A percentile compares a stretch with the other conserved stretches of the same genome.
These are phyloP conservation scores for Aspergillus sp. DNA, from an alignment of 2,329 filamentous ascomycete genomes.

Conservation along the genomic window DNA sequence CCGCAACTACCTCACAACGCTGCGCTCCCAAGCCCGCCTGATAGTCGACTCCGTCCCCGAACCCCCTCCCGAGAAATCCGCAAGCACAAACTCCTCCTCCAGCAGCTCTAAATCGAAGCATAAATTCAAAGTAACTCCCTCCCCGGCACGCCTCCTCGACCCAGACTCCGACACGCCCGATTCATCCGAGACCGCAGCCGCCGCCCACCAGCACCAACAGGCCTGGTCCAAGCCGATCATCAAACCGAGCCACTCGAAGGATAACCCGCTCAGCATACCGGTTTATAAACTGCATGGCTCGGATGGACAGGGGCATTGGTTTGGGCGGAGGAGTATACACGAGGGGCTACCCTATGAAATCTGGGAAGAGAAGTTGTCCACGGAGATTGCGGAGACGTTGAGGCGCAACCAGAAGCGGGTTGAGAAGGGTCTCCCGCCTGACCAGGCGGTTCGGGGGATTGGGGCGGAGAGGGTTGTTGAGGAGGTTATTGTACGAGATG, in stretches of 20 bases:
- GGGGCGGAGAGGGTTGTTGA: constrained; percentile 76
- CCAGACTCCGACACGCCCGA: no score
- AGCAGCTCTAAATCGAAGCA: not conserved
- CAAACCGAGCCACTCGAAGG: constrained; percentile 57
- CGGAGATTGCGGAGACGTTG: constrained; percentile 78
- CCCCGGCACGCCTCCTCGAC: constrained; percentile 45
- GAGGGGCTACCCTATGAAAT: constrained; percentile 72
- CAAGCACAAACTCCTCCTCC: not conserved
- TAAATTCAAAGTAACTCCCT: constrained; percentile 43
- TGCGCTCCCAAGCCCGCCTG: constrained; percentile 67
- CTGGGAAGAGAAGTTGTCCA: constrained; percentile 74
- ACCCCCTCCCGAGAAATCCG: constrained; percentile 32
- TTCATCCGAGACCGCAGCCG: constrained; percentile 47
- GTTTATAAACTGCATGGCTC: constrained; percentile 78
- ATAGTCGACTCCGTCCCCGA: constrained; percentile 75
- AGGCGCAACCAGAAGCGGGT: constrained; percentile 69
- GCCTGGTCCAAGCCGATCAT: constrained; percentile 78
- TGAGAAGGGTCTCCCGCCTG: constrained; percentile 64
- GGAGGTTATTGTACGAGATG: constrained; percentile 56
- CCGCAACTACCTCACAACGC: constrained; percentile 54
- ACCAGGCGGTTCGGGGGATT: constrained; percentile 78
- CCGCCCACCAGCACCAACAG: constrained; percentile 58
- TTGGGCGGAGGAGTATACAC: constrained; percentile 80
- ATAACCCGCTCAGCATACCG: constrained; percentile 73
- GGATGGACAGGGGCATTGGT: constrained; percentile 87